Evolutionary conservation across 371 early-diverging fungal species (phyloP).

Genomic region (Mortierella sp.): DNA sequence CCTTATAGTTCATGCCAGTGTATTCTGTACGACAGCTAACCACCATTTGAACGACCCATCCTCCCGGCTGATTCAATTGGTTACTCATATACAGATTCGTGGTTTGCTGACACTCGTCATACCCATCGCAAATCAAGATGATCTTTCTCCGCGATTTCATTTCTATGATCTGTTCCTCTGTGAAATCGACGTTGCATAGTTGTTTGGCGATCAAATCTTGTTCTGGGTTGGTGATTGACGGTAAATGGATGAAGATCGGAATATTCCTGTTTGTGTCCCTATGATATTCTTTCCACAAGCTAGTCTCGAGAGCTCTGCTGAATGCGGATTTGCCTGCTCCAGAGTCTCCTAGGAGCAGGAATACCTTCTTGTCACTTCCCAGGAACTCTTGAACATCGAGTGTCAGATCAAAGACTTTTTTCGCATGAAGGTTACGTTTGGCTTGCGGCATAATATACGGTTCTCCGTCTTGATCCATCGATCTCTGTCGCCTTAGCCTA

Average conservation of each 20-base stretch:
- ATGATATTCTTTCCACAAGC: slow-evolving; percentile 5
- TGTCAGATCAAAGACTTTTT: background rate
- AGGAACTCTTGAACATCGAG: slow-evolving; percentile 7
- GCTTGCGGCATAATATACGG: slow-evolving; percentile 8
- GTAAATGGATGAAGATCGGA: slow-evolving; percentile 10
- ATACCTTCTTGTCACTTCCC: background rate
- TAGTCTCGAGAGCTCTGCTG: slow-evolving; percentile 1
- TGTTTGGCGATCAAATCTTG: too few species aligned
- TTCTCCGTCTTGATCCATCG: background rate
- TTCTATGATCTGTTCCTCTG: too few species aligned
- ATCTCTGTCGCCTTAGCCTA: background rate
- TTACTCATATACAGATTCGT: slow-evolving; percentile 9
- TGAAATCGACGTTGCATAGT: too few species aligned
- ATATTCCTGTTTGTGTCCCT: background rate
- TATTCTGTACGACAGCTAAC: background rate
- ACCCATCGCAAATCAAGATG: too few species aligned
- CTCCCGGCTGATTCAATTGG: slow-evolving; percentile 4
- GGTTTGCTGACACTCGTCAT: background rate
- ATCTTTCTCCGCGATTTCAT: too few species aligned
- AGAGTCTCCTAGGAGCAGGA: too few species aligned
- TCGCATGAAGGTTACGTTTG: background rate
- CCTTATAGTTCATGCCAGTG: background rate
- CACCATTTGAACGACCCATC: background rate
- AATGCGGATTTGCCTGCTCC: slow-evolving; percentile 21
- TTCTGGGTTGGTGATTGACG: slow-evolving; percentile 1